Conservation (phyloP, 345 rosid genomes). For the Acer saccharum region DNA sequence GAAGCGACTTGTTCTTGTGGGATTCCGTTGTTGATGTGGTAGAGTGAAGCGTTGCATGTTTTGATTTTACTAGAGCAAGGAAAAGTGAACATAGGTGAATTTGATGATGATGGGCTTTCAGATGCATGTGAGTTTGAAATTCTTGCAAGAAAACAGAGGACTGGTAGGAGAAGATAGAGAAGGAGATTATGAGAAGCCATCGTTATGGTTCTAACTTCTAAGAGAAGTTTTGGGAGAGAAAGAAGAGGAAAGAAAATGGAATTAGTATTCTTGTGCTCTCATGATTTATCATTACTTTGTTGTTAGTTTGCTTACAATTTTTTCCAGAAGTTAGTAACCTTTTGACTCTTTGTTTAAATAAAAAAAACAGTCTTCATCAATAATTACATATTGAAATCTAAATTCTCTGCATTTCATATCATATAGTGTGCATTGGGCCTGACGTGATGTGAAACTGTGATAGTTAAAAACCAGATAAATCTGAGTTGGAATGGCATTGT, state of each 20-base stretch:
- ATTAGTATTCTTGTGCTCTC: not conserved
- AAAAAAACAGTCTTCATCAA: not conserved
- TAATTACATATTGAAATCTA: too few relatives aligned
- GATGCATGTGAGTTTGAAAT: not conserved
- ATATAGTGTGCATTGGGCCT: too few relatives aligned
- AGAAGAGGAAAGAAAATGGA: constrained; percentile 6
- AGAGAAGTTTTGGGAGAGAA: not conserved
- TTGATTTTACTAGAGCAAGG: constrained; percentile 26
- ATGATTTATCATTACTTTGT: constrained; percentile 11
- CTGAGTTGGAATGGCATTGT: constrained; percentile 13
- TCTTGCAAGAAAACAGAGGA: constrained; percentile 12
- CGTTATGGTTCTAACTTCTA: not conserved
- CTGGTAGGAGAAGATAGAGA: constrained; percentile 6
- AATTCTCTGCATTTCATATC: too few relatives aligned
- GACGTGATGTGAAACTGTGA: too few relatives aligned
- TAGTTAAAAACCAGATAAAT: too few relatives aligned
- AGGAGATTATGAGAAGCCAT: constrained; percentile 28
- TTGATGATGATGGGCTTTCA: not conserved
- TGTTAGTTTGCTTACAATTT: constrained; percentile 27
- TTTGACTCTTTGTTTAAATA: constrained; percentile 3
- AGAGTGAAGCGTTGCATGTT: constrained; percentile 43
- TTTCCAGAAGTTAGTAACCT: not conserved
- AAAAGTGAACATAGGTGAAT: constrained; percentile 19
- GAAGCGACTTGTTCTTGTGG: constrained; percentile 32
- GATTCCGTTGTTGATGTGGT: constrained; percentile 34